phyloP scores from a whole-genome alignment of 306 rosid species.

The Cucumis sativus region Cucumber_9930_V3 NC_026661.2:17848001-17848500 shows the following conservation, averaged over 20 bases:
- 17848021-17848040: conserved; percentile 62
- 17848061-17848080: conserved; percentile 87
- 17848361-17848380: neutral
- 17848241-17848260: conserved; percentile 72
- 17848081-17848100: conserved; percentile 94
- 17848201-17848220: conserved; percentile 96
- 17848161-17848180: conserved; percentile 8
- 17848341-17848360: neutral
- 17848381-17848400: neutral
- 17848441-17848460: neutral
- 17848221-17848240: conserved; percentile 86
- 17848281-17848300: neutral
- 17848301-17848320: neutral
- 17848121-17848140: neutral
- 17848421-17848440: neutral
- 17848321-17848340: neutral
- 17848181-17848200: conserved; percentile 27
- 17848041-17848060: conserved; percentile 72
- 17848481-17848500: neutral
- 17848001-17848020: conserved; percentile 77
- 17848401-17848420: neutral
- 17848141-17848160: neutral
- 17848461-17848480: neutral
- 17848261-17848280: conserved; percentile 98
- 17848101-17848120: neutral